Evolutionary conservation across 768 basidiomycete genomes (phyloP).

Genomic region (Pulveroboletus ravenelii): DNA sequence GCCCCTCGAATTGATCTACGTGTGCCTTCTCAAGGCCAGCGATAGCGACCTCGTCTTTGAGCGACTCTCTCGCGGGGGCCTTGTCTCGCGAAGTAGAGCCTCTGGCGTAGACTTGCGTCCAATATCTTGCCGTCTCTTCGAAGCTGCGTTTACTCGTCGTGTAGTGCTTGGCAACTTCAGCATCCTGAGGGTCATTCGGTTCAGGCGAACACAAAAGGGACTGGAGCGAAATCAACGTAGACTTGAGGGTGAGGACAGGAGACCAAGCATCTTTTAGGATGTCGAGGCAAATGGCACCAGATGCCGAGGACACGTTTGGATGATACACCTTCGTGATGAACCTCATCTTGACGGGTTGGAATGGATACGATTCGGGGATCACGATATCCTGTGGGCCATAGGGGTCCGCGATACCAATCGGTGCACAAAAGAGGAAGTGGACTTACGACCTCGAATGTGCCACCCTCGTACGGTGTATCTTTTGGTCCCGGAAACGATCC

Average conservation of each 20-base stretch:
- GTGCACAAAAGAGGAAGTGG: background rate
- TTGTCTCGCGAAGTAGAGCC: constrained; percentile 51
- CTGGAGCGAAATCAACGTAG: constrained; percentile 92
- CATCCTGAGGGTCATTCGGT: constrained; percentile 95
- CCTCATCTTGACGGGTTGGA: constrained; percentile 97
- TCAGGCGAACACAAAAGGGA: constrained; percentile 90
- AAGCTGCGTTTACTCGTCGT: constrained; percentile 84
- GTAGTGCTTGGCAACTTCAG: constrained; percentile 96
- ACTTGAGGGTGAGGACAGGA: constrained; percentile 92
- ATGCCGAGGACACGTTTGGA: constrained; percentile 91
- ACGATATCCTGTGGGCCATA: constrained; percentile 66
- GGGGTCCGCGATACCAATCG: constrained; percentile 1
- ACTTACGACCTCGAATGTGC: constrained; percentile 85
- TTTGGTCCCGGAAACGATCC: constrained; percentile 90
- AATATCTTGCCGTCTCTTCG: constrained; percentile 88
- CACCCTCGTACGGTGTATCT: constrained; percentile 91
- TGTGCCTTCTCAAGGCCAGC: constrained; percentile 82
- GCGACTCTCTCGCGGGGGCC: constrained; percentile 25
- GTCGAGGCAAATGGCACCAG: constrained; percentile 93
- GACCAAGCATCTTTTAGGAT: constrained; percentile 88
- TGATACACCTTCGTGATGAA: constrained; percentile 97
- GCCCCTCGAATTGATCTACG: constrained; percentile 75
- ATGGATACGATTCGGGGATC: constrained; percentile 87
- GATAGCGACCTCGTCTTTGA: constrained; percentile 48
- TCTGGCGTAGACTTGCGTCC: constrained; percentile 90